A percentile compares a stretch with the other conserved stretches of the same genome.
phyloP scores from a whole-genome alignment of 208 protist species.

The Wallacemonas sp. region DNA sequence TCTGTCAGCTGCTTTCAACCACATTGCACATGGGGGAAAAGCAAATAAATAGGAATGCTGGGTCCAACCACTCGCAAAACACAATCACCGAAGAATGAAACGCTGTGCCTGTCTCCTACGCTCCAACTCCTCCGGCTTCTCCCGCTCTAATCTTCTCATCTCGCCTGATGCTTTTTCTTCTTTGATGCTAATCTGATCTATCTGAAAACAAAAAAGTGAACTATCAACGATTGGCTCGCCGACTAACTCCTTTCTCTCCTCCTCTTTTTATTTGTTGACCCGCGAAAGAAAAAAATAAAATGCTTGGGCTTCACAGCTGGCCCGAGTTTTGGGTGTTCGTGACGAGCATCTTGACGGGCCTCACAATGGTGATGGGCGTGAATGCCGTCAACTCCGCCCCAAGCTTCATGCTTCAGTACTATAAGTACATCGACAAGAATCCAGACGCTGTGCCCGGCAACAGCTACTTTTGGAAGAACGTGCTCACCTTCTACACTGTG shows the following conservation, averaged over 20 bases:
- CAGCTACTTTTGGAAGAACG: conserved; percentile 63
- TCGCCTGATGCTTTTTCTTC: too few relatives aligned
- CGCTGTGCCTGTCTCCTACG: too few relatives aligned
- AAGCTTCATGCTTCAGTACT: conserved; percentile 86
- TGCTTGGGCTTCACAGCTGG: conserved; percentile 19
- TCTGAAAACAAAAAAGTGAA: too few relatives aligned
- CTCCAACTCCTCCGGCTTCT: too few relatives aligned
- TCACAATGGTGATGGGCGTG: conserved; percentile 89
- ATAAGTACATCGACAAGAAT: conserved; percentile 62
- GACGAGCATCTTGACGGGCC: conserved; percentile 76
- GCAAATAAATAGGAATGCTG: too few relatives aligned
- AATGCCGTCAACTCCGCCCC: conserved; percentile 87
- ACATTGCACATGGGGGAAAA: too few relatives aligned
- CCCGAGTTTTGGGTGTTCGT: conserved; percentile 52
- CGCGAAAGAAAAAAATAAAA: background rate
- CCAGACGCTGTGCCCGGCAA: conserved; percentile 31
- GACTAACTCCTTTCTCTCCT: background rate
- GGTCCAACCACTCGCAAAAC: too few relatives aligned
- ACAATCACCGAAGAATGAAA: too few relatives aligned
- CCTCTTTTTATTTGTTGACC: conserved; percentile 12
- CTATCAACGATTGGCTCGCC: too few relatives aligned
- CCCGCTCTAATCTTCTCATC: too few relatives aligned
- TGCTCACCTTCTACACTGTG: conserved; percentile 82
- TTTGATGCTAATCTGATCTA: too few relatives aligned
- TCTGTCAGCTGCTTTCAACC: too few relatives aligned